Evolutionary conservation across 768 basidiomycete species (phyloP).

Genomic region (Artomyces pyxidatus): DNA sequence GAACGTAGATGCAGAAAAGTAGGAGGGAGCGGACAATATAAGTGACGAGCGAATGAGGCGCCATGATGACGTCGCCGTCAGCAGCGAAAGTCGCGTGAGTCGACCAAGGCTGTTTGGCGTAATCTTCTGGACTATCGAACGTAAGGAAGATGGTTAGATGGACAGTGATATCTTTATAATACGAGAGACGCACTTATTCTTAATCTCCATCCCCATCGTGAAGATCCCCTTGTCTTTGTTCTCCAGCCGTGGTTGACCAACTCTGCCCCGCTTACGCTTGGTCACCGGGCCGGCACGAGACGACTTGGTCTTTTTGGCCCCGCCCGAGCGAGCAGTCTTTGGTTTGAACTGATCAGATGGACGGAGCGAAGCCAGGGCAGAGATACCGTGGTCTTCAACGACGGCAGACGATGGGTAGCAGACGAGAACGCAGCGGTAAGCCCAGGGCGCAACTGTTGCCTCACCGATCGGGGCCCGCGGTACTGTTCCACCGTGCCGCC

Average conservation of each 20-base stretch:
- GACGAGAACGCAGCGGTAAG: neutral
- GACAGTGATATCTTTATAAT: too few species aligned
- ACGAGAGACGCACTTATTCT: too few species aligned
- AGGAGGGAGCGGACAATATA: neutral
- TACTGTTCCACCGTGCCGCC: neutral
- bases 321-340: too few species aligned
- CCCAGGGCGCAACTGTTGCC: neutral
- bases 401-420: neutral
- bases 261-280: too few species aligned
- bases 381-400: neutral
- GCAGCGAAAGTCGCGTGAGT: neutral
- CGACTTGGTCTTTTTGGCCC: too few species aligned
- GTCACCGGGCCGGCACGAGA: too few species aligned
- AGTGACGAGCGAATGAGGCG: neutral
- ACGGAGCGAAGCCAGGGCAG: constrained; percentile 2
- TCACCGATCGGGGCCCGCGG: neutral
- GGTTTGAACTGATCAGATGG: constrained; percentile 13
- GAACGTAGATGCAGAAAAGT: neutral
- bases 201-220: too few species aligned
- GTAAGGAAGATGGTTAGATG: too few species aligned
- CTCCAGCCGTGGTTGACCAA: too few species aligned
- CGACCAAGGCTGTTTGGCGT: neutral
- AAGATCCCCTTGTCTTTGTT: too few species aligned
- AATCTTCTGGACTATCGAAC: neutral
- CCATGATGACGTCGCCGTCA: neutral